Base-by-base conservation (phyloP, 441 rosid genomes). In the Geranium incanum region DNA sequence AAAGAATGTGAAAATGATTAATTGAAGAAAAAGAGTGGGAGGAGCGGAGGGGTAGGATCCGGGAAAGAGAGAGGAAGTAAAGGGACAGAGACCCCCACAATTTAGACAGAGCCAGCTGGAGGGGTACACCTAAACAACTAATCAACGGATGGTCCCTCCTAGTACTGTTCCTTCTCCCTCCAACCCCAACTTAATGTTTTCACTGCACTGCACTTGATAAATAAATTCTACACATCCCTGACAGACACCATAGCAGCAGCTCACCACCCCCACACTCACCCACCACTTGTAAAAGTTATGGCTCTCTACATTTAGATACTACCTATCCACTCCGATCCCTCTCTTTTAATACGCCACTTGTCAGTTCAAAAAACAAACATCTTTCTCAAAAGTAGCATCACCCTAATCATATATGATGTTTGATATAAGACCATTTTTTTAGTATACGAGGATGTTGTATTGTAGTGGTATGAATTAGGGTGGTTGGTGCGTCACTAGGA, bases 1-100 rank as follows among this genome's bases (percentile, higher is more conserved):
- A 0, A 1, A 13, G 43, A 39, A 39, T 5, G 8, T 4, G 43
- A 41, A 41, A 41, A 28, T 28, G 33, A 28, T 28, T 0, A 28
- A 2, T 28, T 28, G 33, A 28, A 28, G 11, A 41, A 41, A 9
- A 9, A 9, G 48, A 41, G 48, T 41, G 1, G 48, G 48, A 41
- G 9, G 9, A 1, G 11, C 33, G 50, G 11, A 7, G 50, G 50
- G 52, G 52, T 45, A 13, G 52, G 52, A 45, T 45, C 52, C 3
- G 52, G n/a, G 55, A 48, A 48, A 48, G 55, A 48, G 55, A 48
- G 55, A 48, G 55, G 52, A 45, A 45, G 52, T 45, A 45, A 45
- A 45, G 52, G 13, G 15, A 11, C 1, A 48, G 55, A 48, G 55
- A 48, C 55, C 55, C 55, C 55, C 55, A 48, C 55, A 48, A 48